These are phyloP conservation scores for Pyrrhoderma lamaoense DNA, from an alignment of 1,284 basidiomycete species.

Conservation along the genomic window DNA sequence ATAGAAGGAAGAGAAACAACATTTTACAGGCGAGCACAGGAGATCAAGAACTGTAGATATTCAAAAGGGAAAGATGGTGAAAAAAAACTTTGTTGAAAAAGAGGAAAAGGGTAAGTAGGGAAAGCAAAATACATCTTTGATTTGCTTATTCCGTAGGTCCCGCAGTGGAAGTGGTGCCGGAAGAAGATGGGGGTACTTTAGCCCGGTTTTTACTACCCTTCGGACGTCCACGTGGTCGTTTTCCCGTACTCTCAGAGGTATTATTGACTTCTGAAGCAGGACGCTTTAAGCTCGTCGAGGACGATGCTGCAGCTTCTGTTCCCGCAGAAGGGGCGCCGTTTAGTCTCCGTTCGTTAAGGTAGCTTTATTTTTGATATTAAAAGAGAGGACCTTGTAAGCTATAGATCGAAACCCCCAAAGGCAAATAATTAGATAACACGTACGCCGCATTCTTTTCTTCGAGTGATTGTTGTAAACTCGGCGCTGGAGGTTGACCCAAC, in stretches of 20 bases:
- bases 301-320: slow-evolving; percentile 1
- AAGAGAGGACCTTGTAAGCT: neutral
- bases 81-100: no score
- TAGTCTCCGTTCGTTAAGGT: slow-evolving; percentile 32
- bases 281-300: slow-evolving; percentile 23
- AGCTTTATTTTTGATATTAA: slow-evolving; percentile 17
- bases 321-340: slow-evolving; percentile 24
- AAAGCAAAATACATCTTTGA: no score
- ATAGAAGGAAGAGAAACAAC: no score
- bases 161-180: neutral
- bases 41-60: no score
- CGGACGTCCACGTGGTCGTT: slow-evolving; percentile 38
- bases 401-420: neutral
- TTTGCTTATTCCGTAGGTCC: no score
- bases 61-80: no score
- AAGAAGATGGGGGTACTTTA: slow-evolving; percentile 7
- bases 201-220: slow-evolving; percentile 40
- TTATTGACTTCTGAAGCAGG: slow-evolving; percentile 27
- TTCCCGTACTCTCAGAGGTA: slow-evolving; percentile 27
- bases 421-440: no score
- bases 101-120: no score
- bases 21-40: no score
- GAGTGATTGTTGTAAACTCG: slow-evolving; percentile 58
- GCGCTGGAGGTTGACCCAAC: slow-evolving; percentile 64
- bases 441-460: slow-evolving; percentile 70